These are phyloP conservation scores for Pseudohyphozyma bogoriensis DNA, from an alignment of 768 basidiomycete species.

Conservation along the genomic window DNA sequence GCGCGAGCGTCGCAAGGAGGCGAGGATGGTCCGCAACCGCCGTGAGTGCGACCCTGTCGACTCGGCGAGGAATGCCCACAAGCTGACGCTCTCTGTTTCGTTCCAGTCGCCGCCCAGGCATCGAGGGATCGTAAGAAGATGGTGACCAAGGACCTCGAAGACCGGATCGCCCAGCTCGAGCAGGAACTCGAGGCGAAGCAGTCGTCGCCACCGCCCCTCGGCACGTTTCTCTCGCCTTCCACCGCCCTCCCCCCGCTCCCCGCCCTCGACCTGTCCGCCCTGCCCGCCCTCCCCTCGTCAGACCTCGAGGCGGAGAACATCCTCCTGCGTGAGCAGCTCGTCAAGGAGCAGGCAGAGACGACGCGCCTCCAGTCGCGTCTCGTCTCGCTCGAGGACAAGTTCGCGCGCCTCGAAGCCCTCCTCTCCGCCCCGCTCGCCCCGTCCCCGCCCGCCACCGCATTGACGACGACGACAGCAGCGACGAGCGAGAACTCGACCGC, in stretches of 20 bases:
- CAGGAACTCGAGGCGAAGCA: slow-evolving; percentile 2
- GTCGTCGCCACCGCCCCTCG: not conserved
- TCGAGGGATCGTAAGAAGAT: slow-evolving; percentile 25
- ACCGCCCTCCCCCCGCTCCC: not conserved
- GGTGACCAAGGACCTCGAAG: slow-evolving; percentile 15
- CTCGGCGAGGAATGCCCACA: not conserved
- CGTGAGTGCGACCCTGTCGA: not conserved
- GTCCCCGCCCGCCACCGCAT: not conserved
- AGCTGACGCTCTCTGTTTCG: not conserved
- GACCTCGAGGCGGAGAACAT: slow-evolving; percentile 22
- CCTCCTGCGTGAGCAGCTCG: slow-evolving; percentile 18
- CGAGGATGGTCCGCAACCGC: slow-evolving; percentile 23
- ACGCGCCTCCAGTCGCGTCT: slow-evolving; percentile 19
- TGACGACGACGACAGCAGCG: not conserved
- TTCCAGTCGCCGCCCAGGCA: slow-evolving; percentile 24
- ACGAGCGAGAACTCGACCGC: not conserved
- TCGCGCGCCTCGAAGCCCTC: slow-evolving; percentile 17
- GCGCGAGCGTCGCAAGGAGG: slow-evolving; percentile 8
- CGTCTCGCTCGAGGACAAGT: slow-evolving; percentile 21
- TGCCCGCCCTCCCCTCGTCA: not conserved
- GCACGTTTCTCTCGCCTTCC: not conserved
- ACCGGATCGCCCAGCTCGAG: slow-evolving; percentile 21
- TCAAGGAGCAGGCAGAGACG: slow-evolving; percentile 17
- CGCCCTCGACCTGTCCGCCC: not conserved
- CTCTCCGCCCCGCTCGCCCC: not conserved